Evolutionary conservation across 306 rosid genomes (phyloP), one percentile per base, ranked within the genome.

Genomic region (Castanea sativa): DNA sequence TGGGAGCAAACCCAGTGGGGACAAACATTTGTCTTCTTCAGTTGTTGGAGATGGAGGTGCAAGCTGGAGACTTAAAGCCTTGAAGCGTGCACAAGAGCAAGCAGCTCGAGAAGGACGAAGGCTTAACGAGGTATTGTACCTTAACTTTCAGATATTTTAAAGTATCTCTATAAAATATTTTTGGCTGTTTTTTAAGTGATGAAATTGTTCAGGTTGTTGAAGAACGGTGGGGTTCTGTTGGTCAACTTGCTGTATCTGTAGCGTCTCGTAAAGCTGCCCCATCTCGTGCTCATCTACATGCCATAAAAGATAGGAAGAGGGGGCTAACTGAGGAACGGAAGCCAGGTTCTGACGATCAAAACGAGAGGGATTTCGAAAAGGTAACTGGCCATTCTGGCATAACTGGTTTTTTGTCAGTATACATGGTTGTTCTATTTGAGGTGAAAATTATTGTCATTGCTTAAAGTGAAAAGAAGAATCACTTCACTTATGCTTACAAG

Each of bases 41-140:
- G 81, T 90, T 82, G 90, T 95, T 83, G 98, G 99, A 72, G 99
- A 92, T 82, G 99, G 98, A 70, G 99, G 98, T 23, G 97, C 97
- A 49, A 95, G 97, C 83, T 95, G 99, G 99, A 92, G 96, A 82
- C 92, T 91, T 61, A 95, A 95, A 90, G 99, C 99, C 18, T 79
- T 91, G 89, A 95, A 92, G 78, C 98, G 99, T 52, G 97, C 99
- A 27, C 87, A 90, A 86, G 97, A 95, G 83, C 97, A 92, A 86
- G 97, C 97, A 68, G 86, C 90, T 76, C 89, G 97, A 76, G 97
- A 92, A 71, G 98, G 98, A 38, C 83, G 87, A 23, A 81, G 73
- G 78, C 78, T 89, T 65, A 79, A 88, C 0, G 89, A 92, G 92
- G 99, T 86, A 82, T 73, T 70, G 52, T 80, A 59, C 25, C 38